Conservation (phyloP, 805 yeast species). For the Pichia paraexigua region DNA sequence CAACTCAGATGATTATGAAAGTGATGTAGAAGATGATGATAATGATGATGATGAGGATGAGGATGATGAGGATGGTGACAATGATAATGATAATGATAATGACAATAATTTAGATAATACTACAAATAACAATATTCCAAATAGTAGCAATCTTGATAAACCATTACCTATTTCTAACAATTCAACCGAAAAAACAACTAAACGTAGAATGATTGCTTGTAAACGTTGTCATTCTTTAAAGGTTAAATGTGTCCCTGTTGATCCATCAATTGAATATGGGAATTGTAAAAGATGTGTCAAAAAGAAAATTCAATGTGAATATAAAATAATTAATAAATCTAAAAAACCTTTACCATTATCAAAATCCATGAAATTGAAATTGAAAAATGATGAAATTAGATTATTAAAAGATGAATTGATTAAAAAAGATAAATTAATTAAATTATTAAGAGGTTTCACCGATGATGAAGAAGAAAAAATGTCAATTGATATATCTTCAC, state of each 20-base stretch:
- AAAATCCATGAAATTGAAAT: conserved; percentile 15
- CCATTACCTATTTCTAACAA: neutral
- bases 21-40: neutral
- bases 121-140: too few relatives aligned
- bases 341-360: conserved; percentile 17
- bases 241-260: conserved; percentile 76
- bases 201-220: conserved; percentile 50
- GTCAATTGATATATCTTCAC: conserved; percentile 17
- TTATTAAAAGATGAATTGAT: conserved; percentile 12
- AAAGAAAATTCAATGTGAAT: conserved; percentile 55
- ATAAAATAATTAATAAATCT: conserved; percentile 50
- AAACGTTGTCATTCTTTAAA: conserved; percentile 74
- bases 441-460: conserved; percentile 7
- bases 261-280: conserved; percentile 45
- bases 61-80: neutral
- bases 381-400: conserved; percentile 22
- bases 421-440: conserved; percentile 8
- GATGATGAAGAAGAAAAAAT: conserved; percentile 19
- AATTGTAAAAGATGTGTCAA: conserved; percentile 72
- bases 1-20: neutral
- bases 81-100: neutral
- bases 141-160: neutral
- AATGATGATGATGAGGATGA: neutral
- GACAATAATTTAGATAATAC: neutral
- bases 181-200: conserved; percentile 2